These are phyloP conservation scores for Leccinum imitatum DNA, from an alignment of 768 basidiomycete species.

Conservation along the genomic window DNA sequence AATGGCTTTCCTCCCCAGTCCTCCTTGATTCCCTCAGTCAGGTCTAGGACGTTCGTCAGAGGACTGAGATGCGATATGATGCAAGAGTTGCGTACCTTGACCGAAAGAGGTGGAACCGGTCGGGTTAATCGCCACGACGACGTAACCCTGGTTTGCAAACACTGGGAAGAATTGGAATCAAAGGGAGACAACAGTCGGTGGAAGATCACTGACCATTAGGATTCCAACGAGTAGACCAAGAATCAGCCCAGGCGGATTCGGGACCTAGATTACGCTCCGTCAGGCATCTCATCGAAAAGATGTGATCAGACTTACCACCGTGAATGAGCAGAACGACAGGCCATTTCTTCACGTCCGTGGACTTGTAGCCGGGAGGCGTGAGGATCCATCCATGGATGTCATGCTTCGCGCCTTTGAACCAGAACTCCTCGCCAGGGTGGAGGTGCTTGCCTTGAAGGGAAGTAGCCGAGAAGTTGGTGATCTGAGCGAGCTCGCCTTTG, in stretches of 20 bases:
- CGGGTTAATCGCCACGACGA: slow-evolving; percentile 85
- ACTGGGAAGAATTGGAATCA: slow-evolving; percentile 38
- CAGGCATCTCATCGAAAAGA: background rate
- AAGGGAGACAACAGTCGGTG: background rate
- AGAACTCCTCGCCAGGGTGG: slow-evolving; percentile 73
- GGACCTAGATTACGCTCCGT: slow-evolving; percentile 45
- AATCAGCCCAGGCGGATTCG: slow-evolving; percentile 85
- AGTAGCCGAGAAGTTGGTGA: slow-evolving; percentile 65
- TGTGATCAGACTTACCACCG: slow-evolving; percentile 45
- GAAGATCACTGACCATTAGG: slow-evolving; percentile 55
- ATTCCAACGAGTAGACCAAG: slow-evolving; percentile 94
- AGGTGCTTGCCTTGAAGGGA: slow-evolving; percentile 59
- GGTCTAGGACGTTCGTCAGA: slow-evolving; percentile 41
- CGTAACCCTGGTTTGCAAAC: slow-evolving; percentile 87
- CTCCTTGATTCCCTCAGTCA: slow-evolving; percentile 76
- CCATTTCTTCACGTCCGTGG: slow-evolving; percentile 68
- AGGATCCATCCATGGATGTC: slow-evolving; percentile 83
- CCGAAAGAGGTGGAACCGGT: slow-evolving; percentile 94
- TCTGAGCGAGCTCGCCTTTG: slow-evolving; percentile 42
- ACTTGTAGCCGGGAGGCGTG: slow-evolving; percentile 75
- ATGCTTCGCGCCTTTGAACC: slow-evolving; percentile 82
- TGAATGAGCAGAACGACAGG: slow-evolving; percentile 82
- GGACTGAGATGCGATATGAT: background rate
- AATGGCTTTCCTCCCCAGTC: slow-evolving; percentile 91
- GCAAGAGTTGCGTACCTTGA: slow-evolving; percentile 50